phyloP scores from a whole-genome alignment of 345 rosid genomes.

The Eucalyptus marginata region DNA sequence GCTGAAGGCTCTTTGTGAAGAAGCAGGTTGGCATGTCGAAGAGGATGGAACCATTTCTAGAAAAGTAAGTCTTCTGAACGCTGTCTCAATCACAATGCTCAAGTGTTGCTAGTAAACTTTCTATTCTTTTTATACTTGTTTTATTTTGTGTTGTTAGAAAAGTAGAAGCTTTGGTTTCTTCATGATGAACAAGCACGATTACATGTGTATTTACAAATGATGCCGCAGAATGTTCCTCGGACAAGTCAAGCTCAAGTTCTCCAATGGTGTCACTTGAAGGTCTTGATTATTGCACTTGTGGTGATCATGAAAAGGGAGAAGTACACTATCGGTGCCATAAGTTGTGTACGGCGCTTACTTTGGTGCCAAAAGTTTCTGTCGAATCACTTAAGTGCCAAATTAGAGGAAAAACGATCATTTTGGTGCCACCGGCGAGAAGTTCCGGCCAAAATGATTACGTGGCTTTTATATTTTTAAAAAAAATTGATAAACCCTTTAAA shows the following conservation, averaged over 20 bases:
- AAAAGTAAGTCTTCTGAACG: conserved; percentile 1
- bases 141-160: background rate
- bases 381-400: no score
- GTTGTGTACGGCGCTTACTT: no score
- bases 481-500: no score
- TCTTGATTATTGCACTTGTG: background rate
- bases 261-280: background rate
- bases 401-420: no score
- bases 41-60: conserved; percentile 30
- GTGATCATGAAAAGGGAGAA: background rate
- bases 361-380: no score
- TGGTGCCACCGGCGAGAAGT: no score
- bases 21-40: conserved; percentile 42
- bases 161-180: background rate
- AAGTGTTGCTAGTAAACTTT: background rate
- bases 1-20: conserved; percentile 27
- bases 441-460: no score
- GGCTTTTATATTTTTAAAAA: no score
- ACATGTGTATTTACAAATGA: background rate
- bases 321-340: no score
- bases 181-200: background rate
- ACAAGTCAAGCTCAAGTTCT: background rate
- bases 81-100: background rate
- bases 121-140: background rate
- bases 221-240: background rate